Conservation (phyloP, 1,139 yeast species). For the Eremothecium gossypii region DNA sequence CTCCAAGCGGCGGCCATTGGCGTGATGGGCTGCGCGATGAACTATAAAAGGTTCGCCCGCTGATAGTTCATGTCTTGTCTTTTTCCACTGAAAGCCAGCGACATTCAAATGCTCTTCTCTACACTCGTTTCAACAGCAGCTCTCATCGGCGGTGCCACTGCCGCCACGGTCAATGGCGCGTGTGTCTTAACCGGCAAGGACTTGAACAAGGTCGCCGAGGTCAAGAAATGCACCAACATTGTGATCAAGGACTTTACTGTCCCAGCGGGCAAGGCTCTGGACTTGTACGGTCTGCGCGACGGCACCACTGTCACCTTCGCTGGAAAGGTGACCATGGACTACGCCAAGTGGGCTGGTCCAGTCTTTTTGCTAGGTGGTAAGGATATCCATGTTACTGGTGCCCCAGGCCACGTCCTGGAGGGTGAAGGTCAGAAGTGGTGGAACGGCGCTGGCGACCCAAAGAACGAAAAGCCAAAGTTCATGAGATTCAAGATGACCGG, state of each 20-base stretch:
- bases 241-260: conserved; percentile 10
- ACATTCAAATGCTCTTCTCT: no score
- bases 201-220: neutral
- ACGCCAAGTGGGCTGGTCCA: conserved; percentile 14
- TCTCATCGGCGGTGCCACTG: neutral
- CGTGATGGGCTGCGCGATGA: no score
- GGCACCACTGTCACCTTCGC: conserved; percentile 14
- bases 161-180: neutral
- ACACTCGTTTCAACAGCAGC: no score
- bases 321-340: conserved; percentile 13
- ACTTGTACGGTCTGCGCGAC: conserved; percentile 9
- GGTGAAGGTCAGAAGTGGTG: conserved; percentile 14
- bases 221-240: conserved; percentile 3
- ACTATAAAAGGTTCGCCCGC: no score
- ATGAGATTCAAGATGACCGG: conserved; percentile 8
- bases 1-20: no score
- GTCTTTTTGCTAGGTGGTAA: conserved; percentile 11
- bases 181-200: neutral
- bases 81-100: no score
- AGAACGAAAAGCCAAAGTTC: conserved; percentile 14
- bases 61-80: no score
- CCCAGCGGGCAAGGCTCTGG: conserved; percentile 14
- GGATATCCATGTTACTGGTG: conserved; percentile 11
- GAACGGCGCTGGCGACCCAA: conserved; percentile 15
- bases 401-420: conserved; percentile 11